Base-by-base conservation (phyloP, 2,329 filamentous ascomycete genomes). In the Fusarium hostae region DNA sequence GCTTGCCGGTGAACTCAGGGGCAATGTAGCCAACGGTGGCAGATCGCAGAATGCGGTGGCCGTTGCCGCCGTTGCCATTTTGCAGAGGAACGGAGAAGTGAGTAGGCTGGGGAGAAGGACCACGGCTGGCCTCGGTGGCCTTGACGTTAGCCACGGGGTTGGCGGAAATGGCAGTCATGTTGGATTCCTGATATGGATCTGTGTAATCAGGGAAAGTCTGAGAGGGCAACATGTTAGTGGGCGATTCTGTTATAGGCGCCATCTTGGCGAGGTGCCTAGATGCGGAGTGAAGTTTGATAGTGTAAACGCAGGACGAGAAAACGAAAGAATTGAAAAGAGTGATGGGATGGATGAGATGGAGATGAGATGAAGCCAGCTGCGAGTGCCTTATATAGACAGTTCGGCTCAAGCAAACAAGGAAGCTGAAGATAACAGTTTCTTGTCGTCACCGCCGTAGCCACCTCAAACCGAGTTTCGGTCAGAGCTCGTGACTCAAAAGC, bases 1-100 rank as follows among this genome's bases (percentile, higher is more conserved):
- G 87, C 85, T 97, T 98, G 80, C 95, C 96, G 81, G 94, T 91
- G 79, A 99, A 99, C 70, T 94, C 94, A 50, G 95, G 94, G 28
- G 96, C 95, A 72, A 97, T 91, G 84, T 99, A 99, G 78, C 96
- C 96, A 40, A 97, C 92, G 34, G 95, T 96, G 75, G 94, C 92
- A 73, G 96, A 96, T 24, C 94, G 93, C 64, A 98, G 85, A 61
- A 95, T 87, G 61, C 92, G 89, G 80, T 94, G 90, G 63, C 89
- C 88, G 82, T 91, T 87, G 80, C 87, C 82, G 18, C 87, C 83
- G 32, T 81, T 68, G 76, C 80, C 84, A 76, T 79, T 83, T 73
- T 65, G 59, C 82, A 77, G 83, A 18, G 92, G 91, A 26, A 95
- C 87, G 75, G 88, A 92, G 81, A 97, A 87, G 81, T 97, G 94